phyloP scores from a whole-genome alignment of 129 eudicot species.

The Helianthus tuberosus region DNA sequence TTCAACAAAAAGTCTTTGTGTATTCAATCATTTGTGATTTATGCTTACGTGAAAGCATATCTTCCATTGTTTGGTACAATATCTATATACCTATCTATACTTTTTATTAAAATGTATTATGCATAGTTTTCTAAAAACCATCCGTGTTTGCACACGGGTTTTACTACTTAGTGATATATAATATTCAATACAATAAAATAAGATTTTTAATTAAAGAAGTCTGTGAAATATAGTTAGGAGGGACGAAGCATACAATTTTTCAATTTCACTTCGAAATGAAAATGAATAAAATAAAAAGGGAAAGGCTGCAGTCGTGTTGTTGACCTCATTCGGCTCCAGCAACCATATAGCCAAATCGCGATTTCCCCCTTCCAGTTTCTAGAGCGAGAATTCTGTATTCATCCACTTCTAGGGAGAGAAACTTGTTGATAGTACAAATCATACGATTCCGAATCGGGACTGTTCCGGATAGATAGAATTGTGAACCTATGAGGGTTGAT shows the following conservation, averaged over 20 bases:
- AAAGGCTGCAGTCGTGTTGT: constrained; percentile 2
- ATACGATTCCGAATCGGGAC: not conserved
- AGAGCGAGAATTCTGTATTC: not conserved
- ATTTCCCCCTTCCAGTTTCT: not conserved
- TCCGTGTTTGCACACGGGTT: too few species aligned
- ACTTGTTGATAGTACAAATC: not conserved
- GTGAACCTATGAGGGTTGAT: constrained; percentile 23
- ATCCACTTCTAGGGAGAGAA: constrained; percentile 13
- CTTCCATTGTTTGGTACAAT: too few species aligned
- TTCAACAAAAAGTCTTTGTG: too few species aligned
- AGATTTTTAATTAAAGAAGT: too few species aligned
- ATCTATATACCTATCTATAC: too few species aligned
- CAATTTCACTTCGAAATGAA: not conserved
- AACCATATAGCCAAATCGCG: too few species aligned
- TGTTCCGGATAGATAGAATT: not conserved
- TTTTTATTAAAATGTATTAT: too few species aligned
- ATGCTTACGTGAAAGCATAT: too few species aligned
- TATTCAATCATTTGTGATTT: too few species aligned
- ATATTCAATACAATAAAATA: too few species aligned
- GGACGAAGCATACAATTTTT: not conserved
- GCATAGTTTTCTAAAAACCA: too few species aligned
- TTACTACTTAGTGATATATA: too few species aligned
- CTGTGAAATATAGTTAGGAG: not conserved
- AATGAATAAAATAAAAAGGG: not conserved
- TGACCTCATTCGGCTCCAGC: not conserved